phyloP scores from a whole-genome alignment of 2,329 filamentous ascomycete genomes.

The Coleophoma crateriformis region DNA sequence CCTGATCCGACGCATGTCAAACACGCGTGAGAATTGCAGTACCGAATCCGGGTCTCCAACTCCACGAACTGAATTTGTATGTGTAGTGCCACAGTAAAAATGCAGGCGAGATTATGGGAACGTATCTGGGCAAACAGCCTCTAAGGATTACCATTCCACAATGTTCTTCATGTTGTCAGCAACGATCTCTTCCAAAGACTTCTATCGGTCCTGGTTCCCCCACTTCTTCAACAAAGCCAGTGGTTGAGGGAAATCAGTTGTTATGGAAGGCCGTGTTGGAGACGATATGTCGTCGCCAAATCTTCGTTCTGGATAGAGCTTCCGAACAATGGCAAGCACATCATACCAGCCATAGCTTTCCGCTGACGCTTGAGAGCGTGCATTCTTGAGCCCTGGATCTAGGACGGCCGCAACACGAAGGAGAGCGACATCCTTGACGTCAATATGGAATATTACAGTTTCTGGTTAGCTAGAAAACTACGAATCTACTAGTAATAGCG shows the following conservation, averaged over 20 bases:
- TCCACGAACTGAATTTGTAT: too few relatives aligned
- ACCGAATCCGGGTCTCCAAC: too few relatives aligned
- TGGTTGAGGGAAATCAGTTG: conserved; percentile 5
- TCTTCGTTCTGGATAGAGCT: conserved; percentile 8
- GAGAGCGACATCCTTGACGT: conserved; percentile 17
- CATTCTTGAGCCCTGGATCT: conserved; percentile 13
- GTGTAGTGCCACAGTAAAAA: too few relatives aligned
- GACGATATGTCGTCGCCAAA: conserved; percentile 6
- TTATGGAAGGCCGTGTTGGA: conserved; percentile 4
- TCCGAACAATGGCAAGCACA: conserved; percentile 11
- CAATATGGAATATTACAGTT: conserved; percentile 7
- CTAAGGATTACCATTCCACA: too few relatives aligned
- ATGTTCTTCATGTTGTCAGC: too few relatives aligned
- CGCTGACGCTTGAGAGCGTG: conserved; percentile 21
- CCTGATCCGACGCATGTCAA: too few relatives aligned
- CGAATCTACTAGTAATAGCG: not conserved
- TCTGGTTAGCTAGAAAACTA: too few relatives aligned
- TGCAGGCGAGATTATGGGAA: too few relatives aligned
- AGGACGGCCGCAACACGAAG: conserved; percentile 22
- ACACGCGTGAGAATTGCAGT: too few relatives aligned
- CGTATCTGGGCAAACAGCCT: too few relatives aligned
- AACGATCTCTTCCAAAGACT: conserved; percentile 6
- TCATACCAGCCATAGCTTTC: conserved; percentile 14
- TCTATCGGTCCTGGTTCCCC: conserved; percentile 11
- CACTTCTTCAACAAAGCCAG: conserved; percentile 13